A percentile compares a stretch with the other conserved stretches of the same genome.
Conservation (phyloP, 805 yeast genomes). For the Candida coquimbonensis region DNA sequence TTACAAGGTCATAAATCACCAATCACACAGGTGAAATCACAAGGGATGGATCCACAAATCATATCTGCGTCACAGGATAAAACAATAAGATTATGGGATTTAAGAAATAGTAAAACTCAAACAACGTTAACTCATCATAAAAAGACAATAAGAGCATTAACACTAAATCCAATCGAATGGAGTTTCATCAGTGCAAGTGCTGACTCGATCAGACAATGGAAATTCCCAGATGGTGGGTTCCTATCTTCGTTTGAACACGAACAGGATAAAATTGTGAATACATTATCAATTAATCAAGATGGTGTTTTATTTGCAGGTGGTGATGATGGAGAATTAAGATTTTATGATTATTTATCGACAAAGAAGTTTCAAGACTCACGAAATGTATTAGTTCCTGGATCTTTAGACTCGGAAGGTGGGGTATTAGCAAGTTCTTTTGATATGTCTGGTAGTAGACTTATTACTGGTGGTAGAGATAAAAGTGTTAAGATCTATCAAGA, state of each 20-base stretch:
- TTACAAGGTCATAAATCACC: constrained; percentile 78
- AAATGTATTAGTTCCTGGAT: constrained; percentile 63
- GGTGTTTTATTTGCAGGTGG: constrained; percentile 74
- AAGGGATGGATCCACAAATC: constrained; percentile 77
- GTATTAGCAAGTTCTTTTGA: constrained; percentile 71
- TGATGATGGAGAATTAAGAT: constrained; percentile 71
- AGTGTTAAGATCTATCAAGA: constrained; percentile 71
- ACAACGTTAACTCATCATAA: constrained; percentile 79
- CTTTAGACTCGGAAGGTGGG: constrained; percentile 58
- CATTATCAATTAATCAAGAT: constrained; percentile 53
- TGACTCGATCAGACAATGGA: constrained; percentile 80
- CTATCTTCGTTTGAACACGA: constrained; percentile 46
- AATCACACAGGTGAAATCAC: constrained; percentile 60
- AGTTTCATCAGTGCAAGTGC: constrained; percentile 79
- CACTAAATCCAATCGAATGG: constrained; percentile 58
- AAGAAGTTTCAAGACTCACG: constrained; percentile 45
- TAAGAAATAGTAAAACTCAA: constrained; percentile 67
- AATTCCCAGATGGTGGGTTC: constrained; percentile 59
- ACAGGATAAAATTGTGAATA: constrained; percentile 53
- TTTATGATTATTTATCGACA: constrained; percentile 76
- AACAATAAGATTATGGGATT: constrained; percentile 86
- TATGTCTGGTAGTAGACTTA: constrained; percentile 66
- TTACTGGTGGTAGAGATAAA: constrained; percentile 90
- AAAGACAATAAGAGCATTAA: constrained; percentile 70
- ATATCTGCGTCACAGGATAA: constrained; percentile 79